A percentile compares a stretch with the other conserved stretches of the same genome.
Conservation (phyloP, 306 rosid genomes). For the Myrica gale region DNA sequence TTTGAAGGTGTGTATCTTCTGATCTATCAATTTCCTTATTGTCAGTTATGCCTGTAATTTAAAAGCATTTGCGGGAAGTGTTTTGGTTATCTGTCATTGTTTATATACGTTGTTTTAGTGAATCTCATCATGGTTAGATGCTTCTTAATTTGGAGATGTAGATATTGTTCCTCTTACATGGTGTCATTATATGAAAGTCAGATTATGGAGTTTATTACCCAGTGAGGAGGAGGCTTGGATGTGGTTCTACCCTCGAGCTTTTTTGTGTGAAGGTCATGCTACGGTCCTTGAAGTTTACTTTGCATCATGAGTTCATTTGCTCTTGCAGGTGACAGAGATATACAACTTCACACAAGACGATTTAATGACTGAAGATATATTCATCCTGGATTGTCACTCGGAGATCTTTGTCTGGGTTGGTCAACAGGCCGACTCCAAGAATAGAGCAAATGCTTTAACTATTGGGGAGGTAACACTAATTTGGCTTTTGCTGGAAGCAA, state of each 20-base stretch:
- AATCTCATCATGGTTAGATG: slow-evolving; percentile 7
- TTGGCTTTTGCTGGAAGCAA: slow-evolving; percentile 31
- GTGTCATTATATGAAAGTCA: background rate
- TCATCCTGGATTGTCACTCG: slow-evolving; percentile 75
- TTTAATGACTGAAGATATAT: slow-evolving; percentile 95
- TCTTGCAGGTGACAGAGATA: slow-evolving; percentile 77
- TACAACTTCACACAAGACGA: slow-evolving; percentile 95
- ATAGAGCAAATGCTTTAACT: slow-evolving; percentile 63
- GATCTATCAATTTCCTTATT: slow-evolving; percentile 24
- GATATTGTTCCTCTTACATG: background rate
- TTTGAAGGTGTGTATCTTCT: slow-evolving; percentile 63
- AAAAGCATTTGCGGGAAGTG: slow-evolving; percentile 8
- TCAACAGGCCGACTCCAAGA: slow-evolving; percentile 71
- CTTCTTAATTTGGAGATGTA: background rate
- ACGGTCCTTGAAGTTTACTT: slow-evolving; percentile 18
- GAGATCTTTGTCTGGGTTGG: slow-evolving; percentile 95
- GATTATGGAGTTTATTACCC: background rate
- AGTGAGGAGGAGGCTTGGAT: background rate
- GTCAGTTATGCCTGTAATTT: slow-evolving; percentile 16
- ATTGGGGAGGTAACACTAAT: slow-evolving; percentile 82
- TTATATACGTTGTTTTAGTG: slow-evolving; percentile 26
- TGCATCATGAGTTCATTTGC: slow-evolving; percentile 28
- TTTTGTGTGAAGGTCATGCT: slow-evolving; percentile 7
- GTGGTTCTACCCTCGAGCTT: background rate
- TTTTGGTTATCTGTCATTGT: background rate